Evolutionary conservation across 768 basidiomycete species (phyloP).

Genomic region (Piloderma croceum): DNA sequence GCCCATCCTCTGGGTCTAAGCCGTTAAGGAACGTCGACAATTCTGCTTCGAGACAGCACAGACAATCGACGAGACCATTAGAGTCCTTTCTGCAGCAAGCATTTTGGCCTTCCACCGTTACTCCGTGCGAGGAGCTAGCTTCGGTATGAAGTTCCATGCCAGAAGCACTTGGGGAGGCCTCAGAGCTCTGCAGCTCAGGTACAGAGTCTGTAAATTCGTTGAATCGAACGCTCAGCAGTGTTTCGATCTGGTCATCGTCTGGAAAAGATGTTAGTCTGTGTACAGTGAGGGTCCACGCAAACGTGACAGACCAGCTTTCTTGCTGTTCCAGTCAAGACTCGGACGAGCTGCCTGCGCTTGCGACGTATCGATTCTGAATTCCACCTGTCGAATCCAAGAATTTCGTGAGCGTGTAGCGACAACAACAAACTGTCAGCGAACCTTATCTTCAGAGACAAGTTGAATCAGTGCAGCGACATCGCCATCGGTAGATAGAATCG

Average conservation of each 20-base stretch:
- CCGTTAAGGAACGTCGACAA: constrained; percentile 16
- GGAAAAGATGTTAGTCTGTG: constrained; percentile 5
- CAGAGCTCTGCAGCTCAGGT: too few relatives aligned
- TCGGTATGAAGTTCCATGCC: constrained; percentile 12
- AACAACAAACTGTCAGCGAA: too few relatives aligned
- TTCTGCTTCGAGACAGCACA: constrained; percentile 21
- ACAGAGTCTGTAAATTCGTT: constrained; percentile 15
- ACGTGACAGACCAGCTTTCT: constrained; percentile 64
- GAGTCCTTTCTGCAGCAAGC: constrained; percentile 44
- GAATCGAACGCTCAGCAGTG: constrained; percentile 47
- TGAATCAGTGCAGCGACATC: constrained; percentile 73
- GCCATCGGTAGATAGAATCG: constrained; percentile 72
- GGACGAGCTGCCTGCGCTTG: constrained; percentile 50
- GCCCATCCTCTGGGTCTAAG: constrained; percentile 17
- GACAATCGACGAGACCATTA: constrained; percentile 30
- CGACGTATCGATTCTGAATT: constrained; percentile 65
- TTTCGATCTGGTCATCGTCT: constrained; percentile 88
- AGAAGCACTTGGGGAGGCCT: constrained; percentile 10
- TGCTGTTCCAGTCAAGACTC: constrained; percentile 77
- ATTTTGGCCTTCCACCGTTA: constrained; percentile 32
- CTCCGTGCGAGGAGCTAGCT: constrained; percentile 35
- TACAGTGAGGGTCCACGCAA: neutral
- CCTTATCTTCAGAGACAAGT: constrained; percentile 79
- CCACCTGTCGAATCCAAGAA: constrained; percentile 55
- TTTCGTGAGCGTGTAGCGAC: too few relatives aligned